Percentiles rank a stretch among this genome's conserved stretches.
These are phyloP conservation scores for Lentinus tigrinus DNA, from an alignment of 768 basidiomycete genomes.

Conservation along the genomic window DNA sequence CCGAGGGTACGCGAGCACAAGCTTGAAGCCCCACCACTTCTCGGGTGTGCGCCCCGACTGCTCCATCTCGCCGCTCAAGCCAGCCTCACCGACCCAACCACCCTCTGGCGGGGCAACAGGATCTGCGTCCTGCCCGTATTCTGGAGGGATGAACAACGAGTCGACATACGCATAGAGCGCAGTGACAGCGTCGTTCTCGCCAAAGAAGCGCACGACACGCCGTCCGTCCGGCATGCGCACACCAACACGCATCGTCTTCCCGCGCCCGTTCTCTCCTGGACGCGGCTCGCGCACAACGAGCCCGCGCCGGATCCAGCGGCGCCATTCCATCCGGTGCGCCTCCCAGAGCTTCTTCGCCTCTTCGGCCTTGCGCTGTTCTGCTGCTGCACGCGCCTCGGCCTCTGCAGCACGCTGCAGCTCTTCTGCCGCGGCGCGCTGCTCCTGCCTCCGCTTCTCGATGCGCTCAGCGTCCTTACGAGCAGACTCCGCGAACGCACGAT, in stretches of 20 bases:
- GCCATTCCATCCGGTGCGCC: constrained; percentile 47
- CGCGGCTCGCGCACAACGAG: constrained; percentile 40
- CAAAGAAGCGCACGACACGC: constrained; percentile 60
- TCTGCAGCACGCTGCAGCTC: constrained; percentile 33
- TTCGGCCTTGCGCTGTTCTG: constrained; percentile 29
- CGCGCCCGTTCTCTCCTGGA: constrained; percentile 26
- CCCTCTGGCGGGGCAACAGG: constrained; percentile 42
- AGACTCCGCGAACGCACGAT: constrained; percentile 70
- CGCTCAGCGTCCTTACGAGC: constrained; percentile 67
- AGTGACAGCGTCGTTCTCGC: constrained; percentile 48
- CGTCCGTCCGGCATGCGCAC: constrained; percentile 51
- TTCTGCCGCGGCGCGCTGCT: constrained; percentile 46
- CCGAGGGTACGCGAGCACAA: constrained; percentile 70
- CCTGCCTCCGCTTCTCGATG: constrained; percentile 53
- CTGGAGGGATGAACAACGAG: constrained; percentile 48
- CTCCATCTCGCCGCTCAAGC: constrained; percentile 36
- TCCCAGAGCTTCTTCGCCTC: constrained; percentile 23
- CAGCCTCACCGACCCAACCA: constrained; percentile 28
- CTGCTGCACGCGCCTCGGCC: constrained; percentile 38
- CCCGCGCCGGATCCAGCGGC: constrained; percentile 54
- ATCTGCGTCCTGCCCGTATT: constrained; percentile 38
- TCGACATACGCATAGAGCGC: constrained; percentile 76
- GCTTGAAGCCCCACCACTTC: constrained; percentile 73
- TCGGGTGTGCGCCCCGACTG: constrained; percentile 25
- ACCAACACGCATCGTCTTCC: constrained; percentile 51